A percentile compares a stretch with the other conserved stretches of the same genome.
Evolutionary conservation across 108 stramenopile genomes (phyloP).

Genomic region (Chaetoceros muelleri): DNA sequence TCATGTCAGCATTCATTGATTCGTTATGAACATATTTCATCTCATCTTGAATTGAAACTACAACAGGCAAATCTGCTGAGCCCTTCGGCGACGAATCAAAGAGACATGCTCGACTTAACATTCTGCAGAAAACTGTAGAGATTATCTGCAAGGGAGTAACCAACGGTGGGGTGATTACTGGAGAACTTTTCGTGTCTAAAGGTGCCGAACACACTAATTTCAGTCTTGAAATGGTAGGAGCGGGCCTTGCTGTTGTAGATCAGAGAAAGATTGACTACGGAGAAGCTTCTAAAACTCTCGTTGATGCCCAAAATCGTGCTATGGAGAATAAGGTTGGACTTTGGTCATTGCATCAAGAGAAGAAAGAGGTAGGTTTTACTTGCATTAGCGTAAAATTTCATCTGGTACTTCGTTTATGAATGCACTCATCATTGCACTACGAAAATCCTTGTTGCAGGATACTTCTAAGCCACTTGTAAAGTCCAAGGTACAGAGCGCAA

Average conservation of each 20-base stretch:
- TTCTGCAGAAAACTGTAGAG: conserved; percentile 92
- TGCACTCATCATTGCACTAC: not conserved
- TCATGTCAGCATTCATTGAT: too few relatives aligned
- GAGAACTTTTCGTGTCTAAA: conserved; percentile 59
- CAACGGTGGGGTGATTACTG: conserved; percentile 79
- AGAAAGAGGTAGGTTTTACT: conserved; percentile 13
- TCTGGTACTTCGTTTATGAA: not conserved
- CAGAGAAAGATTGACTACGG: conserved; percentile 83
- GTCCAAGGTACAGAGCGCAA: conserved; percentile 33
- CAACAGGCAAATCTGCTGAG: conserved; percentile 80
- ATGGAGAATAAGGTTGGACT: conserved; percentile 67
- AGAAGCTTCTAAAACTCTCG: conserved; percentile 61
- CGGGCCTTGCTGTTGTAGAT: conserved; percentile 77
- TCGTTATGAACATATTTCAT: not conserved
- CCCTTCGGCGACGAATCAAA: conserved; percentile 94
- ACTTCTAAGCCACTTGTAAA: conserved; percentile 34
- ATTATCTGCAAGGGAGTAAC: conserved; percentile 70
- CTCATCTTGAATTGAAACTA: conserved; percentile 1
- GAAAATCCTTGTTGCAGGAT: conserved; percentile 9
- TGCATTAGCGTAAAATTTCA: not conserved
- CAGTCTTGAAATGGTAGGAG: conserved; percentile 61
- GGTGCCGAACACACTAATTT: conserved; percentile 65
- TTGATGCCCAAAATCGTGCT: conserved; percentile 68
- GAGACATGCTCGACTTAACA: conserved; percentile 73
- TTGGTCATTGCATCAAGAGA: conserved; percentile 54